Conservation (phyloP, 1,284 basidiomycete genomes). For the Anthracocystis walkeri region DNA sequence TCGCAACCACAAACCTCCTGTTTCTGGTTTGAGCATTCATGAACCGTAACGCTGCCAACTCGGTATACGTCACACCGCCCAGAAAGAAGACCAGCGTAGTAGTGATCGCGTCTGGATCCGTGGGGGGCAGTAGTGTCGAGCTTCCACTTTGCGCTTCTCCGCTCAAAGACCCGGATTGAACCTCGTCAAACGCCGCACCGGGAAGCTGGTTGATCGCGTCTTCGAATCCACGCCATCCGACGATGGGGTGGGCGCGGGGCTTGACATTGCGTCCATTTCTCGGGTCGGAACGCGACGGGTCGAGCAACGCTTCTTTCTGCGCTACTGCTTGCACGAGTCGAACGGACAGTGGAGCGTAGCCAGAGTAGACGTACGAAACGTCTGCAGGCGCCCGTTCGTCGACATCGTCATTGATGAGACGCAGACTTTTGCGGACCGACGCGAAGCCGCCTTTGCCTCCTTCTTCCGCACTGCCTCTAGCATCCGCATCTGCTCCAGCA, state of each 20-base stretch:
- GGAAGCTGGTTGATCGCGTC: slow-evolving; percentile 84
- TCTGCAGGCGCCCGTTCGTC: slow-evolving; percentile 82
- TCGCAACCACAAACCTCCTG: slow-evolving; percentile 59
- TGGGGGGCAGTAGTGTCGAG: slow-evolving; percentile 7
- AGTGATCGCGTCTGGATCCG: slow-evolving; percentile 71
- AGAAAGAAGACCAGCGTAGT: slow-evolving; percentile 96
- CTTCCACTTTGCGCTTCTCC: background rate
- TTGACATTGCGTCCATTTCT: background rate
- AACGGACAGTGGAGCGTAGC: slow-evolving; percentile 92
- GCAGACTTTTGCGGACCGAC: slow-evolving; percentile 82
- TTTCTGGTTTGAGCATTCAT: slow-evolving; percentile 74
- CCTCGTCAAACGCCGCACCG: slow-evolving; percentile 85
- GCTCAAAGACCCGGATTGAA: slow-evolving; percentile 71
- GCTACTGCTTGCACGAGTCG: slow-evolving; percentile 91
- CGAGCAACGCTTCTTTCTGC: slow-evolving; percentile 85
- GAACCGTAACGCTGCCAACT: slow-evolving; percentile 93
- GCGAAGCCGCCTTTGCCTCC: slow-evolving; percentile 74
- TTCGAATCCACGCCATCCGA: slow-evolving; percentile 97
- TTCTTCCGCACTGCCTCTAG: slow-evolving; percentile 24
- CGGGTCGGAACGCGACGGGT: slow-evolving; percentile 17
- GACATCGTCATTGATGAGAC: slow-evolving; percentile 89
- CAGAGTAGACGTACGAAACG: slow-evolving; percentile 94
- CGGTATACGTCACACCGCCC: slow-evolving; percentile 97
- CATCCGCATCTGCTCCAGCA: slow-evolving; percentile 5
- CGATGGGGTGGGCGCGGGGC: slow-evolving; percentile 80